Evolutionary conservation across 805 yeast species (phyloP).

Genomic region (Candida peoriensis): DNA sequence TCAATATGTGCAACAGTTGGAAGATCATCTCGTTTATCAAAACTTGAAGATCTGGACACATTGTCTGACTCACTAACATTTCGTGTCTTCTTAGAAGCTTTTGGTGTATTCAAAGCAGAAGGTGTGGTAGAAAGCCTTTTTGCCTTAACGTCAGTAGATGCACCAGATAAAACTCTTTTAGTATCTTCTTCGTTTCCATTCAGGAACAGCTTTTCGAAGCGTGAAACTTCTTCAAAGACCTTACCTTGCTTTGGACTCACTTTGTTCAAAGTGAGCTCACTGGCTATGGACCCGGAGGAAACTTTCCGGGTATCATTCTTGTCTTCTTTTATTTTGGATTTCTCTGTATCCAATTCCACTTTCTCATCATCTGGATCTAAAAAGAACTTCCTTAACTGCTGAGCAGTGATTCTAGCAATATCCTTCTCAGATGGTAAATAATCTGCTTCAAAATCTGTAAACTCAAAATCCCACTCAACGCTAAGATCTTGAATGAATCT

Average conservation of each 20-base stretch:
- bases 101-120: conserved; percentile 1
- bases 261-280: not conserved
- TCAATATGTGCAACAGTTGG: conserved; percentile 2
- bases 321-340: too few species aligned
- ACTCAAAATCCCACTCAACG: conserved; percentile 82
- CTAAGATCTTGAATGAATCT: conserved; percentile 75
- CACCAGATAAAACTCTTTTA: conserved; percentile 10
- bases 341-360: conserved; percentile 15
- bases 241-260: conserved; percentile 21
- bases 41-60: conserved; percentile 6
- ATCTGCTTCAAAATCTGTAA: conserved; percentile 69
- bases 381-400: conserved; percentile 74
- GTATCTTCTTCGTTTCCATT: conserved; percentile 13
- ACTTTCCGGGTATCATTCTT: not conserved
- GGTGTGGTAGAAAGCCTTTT: not conserved
- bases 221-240: conserved; percentile 25
- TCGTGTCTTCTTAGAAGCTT: not conserved
- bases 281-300: not conserved
- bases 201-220: conserved; percentile 26
- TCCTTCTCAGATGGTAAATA: conserved; percentile 91
- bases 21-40: not conserved
- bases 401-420: conserved; percentile 83
- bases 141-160: conserved; percentile 1
- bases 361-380: conserved; percentile 40
- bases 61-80: not conserved